Evolutionary conservation across 1,284 basidiomycete species (phyloP).

Genomic region (Puccinia hordei): DNA sequence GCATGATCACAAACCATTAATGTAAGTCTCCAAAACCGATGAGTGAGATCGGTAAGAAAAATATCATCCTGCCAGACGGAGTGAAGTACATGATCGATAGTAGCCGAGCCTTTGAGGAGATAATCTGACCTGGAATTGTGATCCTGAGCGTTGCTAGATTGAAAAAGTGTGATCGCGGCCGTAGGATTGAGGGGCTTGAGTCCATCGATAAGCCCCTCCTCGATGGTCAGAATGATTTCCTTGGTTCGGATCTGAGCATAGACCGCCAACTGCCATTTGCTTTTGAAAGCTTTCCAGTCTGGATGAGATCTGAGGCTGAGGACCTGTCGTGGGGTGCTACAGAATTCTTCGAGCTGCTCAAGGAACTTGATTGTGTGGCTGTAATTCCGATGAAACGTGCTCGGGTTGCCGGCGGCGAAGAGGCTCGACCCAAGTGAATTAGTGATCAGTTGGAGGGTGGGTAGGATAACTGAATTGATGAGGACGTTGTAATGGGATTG

Average conservation of each 20-base stretch:
- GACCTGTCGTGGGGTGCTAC: slow-evolving; percentile 31
- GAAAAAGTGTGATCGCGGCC: not conserved
- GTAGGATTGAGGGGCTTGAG: not conserved
- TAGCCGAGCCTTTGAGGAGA: slow-evolving; percentile 33
- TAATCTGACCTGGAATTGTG: not conserved
- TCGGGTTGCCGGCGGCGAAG: slow-evolving; percentile 45
- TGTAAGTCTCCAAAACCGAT: slow-evolving; percentile 47
- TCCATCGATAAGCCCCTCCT: slow-evolving; percentile 36
- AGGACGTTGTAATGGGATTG: slow-evolving; percentile 31
- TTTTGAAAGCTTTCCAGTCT: slow-evolving; percentile 42
- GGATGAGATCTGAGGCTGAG: slow-evolving; percentile 36
- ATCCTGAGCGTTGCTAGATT: not conserved
- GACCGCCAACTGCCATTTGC: slow-evolving; percentile 46
- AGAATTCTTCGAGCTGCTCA: slow-evolving; percentile 43
- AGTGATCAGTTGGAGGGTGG: slow-evolving; percentile 28
- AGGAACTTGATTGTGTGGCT: slow-evolving; percentile 31
- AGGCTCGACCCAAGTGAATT: slow-evolving; percentile 38
- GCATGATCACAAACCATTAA: slow-evolving; percentile 37
- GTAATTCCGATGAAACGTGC: slow-evolving; percentile 49
- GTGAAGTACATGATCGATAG: slow-evolving; percentile 18
- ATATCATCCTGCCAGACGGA: slow-evolving; percentile 45
- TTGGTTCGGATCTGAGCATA: slow-evolving; percentile 48
- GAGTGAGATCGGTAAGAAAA: slow-evolving; percentile 48
- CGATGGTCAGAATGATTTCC: slow-evolving; percentile 34
- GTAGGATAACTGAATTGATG: slow-evolving; percentile 45